Evolutionary conservation across 163 green algal species (phyloP), one percentile per base, ranked within the genome.

Genomic region (Chloroidium sp.): DNA sequence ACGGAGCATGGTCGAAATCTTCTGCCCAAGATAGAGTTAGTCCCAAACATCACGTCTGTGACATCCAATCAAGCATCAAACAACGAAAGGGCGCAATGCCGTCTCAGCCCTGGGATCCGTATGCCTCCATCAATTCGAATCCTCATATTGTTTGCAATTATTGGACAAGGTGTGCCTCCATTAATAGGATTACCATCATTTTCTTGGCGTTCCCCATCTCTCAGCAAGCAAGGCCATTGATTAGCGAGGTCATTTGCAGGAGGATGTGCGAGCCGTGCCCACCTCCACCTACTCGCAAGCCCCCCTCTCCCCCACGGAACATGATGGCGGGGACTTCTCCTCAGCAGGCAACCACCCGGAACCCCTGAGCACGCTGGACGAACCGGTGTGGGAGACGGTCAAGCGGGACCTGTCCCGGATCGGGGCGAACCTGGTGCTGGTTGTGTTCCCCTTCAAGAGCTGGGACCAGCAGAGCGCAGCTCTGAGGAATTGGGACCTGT

Each of bases 401-500:
- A 92, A 91, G 83, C 89, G 96, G 3, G 96, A 99, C 85, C 76
- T 98, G 58, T 80, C 91, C 3, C 93, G 93, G 0, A 97, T 98
- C 76, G 91, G 86, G 14, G 86, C 85, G 4, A 98, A 98, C 85
- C 78, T 98, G 62, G 88, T 91, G 2, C 90, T 89, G 67, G 94
- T 97, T 60, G 91, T 96, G 1, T 94, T 97, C 80, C 93, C 94
- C 1, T 92, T 97, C 79, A 91, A 94, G 80, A 91, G 94, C 76
- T 87, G 93, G 14, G 83, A 86, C 4, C 88, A 92, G 69, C 90
- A 94, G 78, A 85, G 85, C 12, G 89, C 92, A 14, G 93, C 95
- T 2, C 84, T 99, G 69, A 82, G 93, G 3, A 97, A 99, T 82
- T 99, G 96, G 96, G 96, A 99, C 85, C 87, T 99, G 2, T 99